A percentile compares a stretch with the other conserved stretches of the same genome.
Evolutionary conservation across 2,329 filamentous ascomycete species (phyloP).

Genomic region (Xylogone sp.): DNA sequence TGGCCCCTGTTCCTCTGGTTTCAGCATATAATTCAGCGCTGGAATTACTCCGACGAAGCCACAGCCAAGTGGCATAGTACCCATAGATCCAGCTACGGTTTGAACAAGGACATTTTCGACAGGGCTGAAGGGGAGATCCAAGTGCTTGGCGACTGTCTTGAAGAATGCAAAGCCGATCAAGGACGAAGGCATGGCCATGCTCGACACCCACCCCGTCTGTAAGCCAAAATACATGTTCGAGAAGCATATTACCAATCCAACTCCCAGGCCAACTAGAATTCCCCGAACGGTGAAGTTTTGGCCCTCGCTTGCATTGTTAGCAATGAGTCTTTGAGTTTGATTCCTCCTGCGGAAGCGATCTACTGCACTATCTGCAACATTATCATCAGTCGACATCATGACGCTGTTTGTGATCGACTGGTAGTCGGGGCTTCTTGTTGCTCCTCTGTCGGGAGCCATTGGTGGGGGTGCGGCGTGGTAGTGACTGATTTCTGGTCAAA

Average conservation of each 20-base stretch:
- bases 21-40: conserved; percentile 82
- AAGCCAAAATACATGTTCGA: conserved; percentile 99
- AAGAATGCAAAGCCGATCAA: conserved; percentile 95
- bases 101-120: conserved; percentile 97
- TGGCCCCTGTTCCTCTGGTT: conserved; percentile 73
- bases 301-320: conserved; percentile 25
- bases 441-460: not conserved
- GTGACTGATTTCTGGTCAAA: conserved; percentile 39
- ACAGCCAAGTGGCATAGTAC: conserved; percentile 93
- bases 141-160: conserved; percentile 67
- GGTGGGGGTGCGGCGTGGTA: not conserved
- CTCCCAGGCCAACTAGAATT: conserved; percentile 72
- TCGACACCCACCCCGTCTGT: conserved; percentile 75
- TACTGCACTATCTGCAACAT: not conserved
- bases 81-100: conserved; percentile 91
- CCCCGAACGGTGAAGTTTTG: conserved; percentile 83
- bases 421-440: conserved; percentile 12
- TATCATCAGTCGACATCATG: conserved; percentile 4
- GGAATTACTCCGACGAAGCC: conserved; percentile 95
- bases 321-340: conserved; percentile 23
- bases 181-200: conserved; percentile 90
- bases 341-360: conserved; percentile 18
- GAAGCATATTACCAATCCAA: conserved; percentile 90
- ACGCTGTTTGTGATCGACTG: conserved; percentile 16
- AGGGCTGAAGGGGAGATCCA: conserved; percentile 81